A percentile compares a stretch with the other conserved stretches of the same genome.
phyloP scores from a whole-genome alignment of 2,329 filamentous ascomycete genomes.

The Microdochium bolleyi region DNA sequence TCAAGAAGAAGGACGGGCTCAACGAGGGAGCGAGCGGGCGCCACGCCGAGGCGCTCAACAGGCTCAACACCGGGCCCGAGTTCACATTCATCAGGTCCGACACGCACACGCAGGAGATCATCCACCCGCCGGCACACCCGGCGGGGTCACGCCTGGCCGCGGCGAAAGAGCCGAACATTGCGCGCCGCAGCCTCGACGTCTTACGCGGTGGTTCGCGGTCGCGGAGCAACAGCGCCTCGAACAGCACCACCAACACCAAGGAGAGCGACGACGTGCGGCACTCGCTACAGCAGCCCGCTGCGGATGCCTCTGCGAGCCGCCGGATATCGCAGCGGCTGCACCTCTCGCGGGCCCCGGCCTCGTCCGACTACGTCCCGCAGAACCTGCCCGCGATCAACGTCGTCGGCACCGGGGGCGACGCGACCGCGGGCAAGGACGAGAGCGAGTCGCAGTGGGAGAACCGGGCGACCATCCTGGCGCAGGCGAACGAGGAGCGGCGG shows the following conservation, averaged over 20 bases:
- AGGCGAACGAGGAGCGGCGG: constrained; percentile 44
- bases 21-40: constrained; percentile 21
- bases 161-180: constrained; percentile 19
- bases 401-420: constrained; percentile 32
- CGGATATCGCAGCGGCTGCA: constrained; percentile 64
- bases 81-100: constrained; percentile 84
- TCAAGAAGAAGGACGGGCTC: constrained; percentile 45
- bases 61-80: constrained; percentile 41
- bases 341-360: constrained; percentile 48
- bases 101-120: constrained; percentile 70
- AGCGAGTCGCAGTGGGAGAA: constrained; percentile 81
- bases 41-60: constrained; percentile 26
- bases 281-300: constrained; percentile 20
- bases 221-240: constrained; percentile 37
- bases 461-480: constrained; percentile 81
- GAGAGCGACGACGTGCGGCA: constrained; percentile 20
- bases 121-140: constrained; percentile 53
- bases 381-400: constrained; percentile 68
- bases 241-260: constrained; percentile 16
- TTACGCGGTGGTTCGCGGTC: constrained; percentile 32
- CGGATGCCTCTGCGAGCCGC: constrained; percentile 15
- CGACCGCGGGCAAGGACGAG: constrained; percentile 33
- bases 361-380: constrained; percentile 67
- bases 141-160: constrained; percentile 11
- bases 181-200: constrained; percentile 36